Evolutionary conservation across 23 red algal genomes (phyloP), one percentile per base, ranked within the genome.

Genomic region (Gracilaria vermiculophylla): DNA sequence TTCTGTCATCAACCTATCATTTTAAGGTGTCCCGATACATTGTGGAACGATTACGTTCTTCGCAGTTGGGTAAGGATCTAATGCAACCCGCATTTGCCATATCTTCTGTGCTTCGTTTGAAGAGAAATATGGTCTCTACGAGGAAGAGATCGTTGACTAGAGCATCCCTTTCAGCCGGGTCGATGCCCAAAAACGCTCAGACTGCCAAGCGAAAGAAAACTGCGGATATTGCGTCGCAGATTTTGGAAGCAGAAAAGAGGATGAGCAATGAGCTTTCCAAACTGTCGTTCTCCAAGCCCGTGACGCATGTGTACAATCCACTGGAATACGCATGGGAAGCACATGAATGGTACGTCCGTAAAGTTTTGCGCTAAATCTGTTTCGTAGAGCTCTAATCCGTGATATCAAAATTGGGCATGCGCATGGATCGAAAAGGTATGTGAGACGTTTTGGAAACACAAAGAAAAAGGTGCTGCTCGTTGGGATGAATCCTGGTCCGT

Each of bases 401-500:
- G 19, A 71, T 33, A 40, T 69, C 62, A 53, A 35, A 10, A 28
- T 17, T 32, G 28, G 27, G 27, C 39, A 16, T 81, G 21, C 12
- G 12, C 5, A 40, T 57, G 49, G 10, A 55, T n/a, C 56, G 45
- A 56, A 24, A 15, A 88, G 84, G 84, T 88, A 88, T 64, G 70
- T 77, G 19, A 36, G 36, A 14, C 13, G 66, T 13, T 88, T 64
- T 60, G 84, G 41, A 41, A 88, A 62, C 34, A 62, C 72, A 55
- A 42, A 53, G n/a, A 88, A 77, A 61, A 51, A 76, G 23, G 69
- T 95, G 45, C 69, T 95, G 49, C 80, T 95, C 5, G 92, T 95
- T 41, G 92, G 92, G 25, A 90, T 95, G 83, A 95, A 95, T 44
- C 92, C 92, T 41, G 92, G 84, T 28, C 92, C 92, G 24, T 90